Conservation (phyloP, 2,329 filamentous ascomycete species). For the Trichoderma koningii region DNA sequence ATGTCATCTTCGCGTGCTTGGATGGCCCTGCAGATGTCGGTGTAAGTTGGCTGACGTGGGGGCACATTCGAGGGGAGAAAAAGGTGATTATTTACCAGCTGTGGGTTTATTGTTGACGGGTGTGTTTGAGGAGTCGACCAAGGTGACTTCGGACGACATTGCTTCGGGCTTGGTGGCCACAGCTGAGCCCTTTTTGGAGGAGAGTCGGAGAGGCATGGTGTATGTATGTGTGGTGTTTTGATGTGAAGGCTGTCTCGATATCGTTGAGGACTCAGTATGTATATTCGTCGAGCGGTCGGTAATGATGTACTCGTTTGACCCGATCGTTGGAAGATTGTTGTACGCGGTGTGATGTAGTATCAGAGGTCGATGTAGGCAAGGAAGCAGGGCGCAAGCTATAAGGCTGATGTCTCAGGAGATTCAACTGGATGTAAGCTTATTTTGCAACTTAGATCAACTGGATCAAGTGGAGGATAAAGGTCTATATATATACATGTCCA, state of each 20-base stretch:
- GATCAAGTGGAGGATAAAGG: not conserved
- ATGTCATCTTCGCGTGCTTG: constrained; percentile 17
- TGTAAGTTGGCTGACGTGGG: not conserved
- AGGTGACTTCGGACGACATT: constrained; percentile 18
- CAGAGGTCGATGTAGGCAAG: not conserved
- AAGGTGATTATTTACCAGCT: not conserved
- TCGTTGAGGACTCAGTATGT: not conserved
- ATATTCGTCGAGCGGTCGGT: not conserved
- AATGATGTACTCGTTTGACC: not conserved
- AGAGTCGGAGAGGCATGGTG: constrained; percentile 16
- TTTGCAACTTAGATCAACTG: not conserved
- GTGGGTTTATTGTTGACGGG: not conserved
- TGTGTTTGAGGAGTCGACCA: constrained; percentile 1
- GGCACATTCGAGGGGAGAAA: not conserved
- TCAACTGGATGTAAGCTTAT: not conserved
- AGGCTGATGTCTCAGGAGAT: too few species aligned
- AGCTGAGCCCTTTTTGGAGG: constrained; percentile 6
- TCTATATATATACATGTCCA: not conserved
- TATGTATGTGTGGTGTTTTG: not conserved
- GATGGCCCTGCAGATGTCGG: not conserved
- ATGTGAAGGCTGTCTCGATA: not conserved
- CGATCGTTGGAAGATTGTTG: too few species aligned
- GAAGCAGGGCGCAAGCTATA: not conserved
- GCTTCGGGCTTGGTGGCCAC: constrained; percentile 11
- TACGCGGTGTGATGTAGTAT: not conserved